Conservation (phyloP, 2,329 filamentous ascomycete genomes). For the Sporothrix inflata region DNA sequence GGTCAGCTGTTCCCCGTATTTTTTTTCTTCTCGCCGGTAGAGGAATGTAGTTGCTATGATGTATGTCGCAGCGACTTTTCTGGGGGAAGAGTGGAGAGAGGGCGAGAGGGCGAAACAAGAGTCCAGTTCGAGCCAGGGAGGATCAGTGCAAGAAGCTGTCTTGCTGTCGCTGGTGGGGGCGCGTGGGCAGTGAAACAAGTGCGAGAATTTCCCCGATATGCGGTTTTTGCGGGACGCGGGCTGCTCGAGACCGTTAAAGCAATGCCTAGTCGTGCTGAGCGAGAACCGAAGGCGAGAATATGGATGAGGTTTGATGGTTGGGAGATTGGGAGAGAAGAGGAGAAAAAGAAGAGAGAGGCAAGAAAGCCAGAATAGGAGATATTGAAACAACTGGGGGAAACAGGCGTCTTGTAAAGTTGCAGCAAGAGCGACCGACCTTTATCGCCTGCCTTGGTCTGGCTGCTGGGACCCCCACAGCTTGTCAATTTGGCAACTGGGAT, state of each 20-base stretch:
- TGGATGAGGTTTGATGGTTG: background rate
- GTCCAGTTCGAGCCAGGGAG: background rate
- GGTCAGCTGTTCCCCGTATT: conserved; percentile 20
- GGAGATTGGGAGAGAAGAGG: background rate
- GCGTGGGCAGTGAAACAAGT: conserved; percentile 23
- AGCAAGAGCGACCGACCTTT: conserved; percentile 3
- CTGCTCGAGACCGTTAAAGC: background rate
- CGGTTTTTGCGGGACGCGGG: background rate
- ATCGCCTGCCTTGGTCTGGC: conserved; percentile 4
- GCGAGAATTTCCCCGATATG: conserved; percentile 33
- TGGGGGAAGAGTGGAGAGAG: conserved; percentile 9
- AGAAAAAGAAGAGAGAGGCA: background rate
- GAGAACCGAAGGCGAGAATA: background rate
- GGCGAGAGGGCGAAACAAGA: too few species aligned
- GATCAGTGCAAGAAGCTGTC: background rate
- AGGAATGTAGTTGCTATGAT: conserved; percentile 26
- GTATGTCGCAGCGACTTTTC: conserved; percentile 13
- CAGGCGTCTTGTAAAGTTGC: background rate
- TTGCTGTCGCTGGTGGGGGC: background rate
- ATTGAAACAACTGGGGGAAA: background rate
- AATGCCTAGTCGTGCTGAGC: background rate
- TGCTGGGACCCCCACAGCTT: conserved; percentile 4
- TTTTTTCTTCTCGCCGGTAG: background rate
- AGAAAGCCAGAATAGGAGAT: conserved; percentile 12
- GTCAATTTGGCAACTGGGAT: conserved; percentile 5